Conservation (phyloP, 768 basidiomycete genomes). For the Mycena amicta region DNA sequence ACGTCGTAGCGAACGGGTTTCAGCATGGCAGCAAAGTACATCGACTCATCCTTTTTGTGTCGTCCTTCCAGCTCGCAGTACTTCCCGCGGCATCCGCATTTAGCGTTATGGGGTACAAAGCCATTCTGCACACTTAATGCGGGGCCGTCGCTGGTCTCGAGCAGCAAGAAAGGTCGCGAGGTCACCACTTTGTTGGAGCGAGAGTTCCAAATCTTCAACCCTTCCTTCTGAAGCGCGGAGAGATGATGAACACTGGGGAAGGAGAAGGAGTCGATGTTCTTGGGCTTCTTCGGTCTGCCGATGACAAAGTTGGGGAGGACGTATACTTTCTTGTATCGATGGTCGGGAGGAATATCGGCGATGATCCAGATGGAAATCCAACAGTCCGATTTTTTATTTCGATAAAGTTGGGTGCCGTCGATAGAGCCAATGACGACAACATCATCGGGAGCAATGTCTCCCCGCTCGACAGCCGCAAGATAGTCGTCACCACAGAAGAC, state of each 20-base stretch:
- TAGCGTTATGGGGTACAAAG: not conserved
- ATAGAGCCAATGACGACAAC: conserved; percentile 25
- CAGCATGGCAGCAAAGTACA: not conserved
- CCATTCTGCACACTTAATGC: not conserved
- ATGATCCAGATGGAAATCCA: conserved; percentile 43
- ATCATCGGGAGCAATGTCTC: conserved; percentile 12
- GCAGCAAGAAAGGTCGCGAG: not conserved
- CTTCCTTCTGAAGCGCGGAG: conserved; percentile 29
- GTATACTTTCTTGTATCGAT: conserved; percentile 34
- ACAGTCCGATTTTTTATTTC: conserved; percentile 33
- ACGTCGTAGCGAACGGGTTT: not conserved
- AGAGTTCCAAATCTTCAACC: conserved; percentile 27
- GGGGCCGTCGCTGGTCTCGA: not conserved
- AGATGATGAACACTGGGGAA: conserved; percentile 38
- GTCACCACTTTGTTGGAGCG: not conserved
- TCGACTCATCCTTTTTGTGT: not conserved
- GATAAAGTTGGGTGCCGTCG: conserved; percentile 34
- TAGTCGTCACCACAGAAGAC: conserved; percentile 7
- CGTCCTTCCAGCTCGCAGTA: not conserved
- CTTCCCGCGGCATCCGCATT: not conserved
- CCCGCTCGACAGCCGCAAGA: conserved; percentile 7
- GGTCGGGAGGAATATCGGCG: conserved; percentile 31
- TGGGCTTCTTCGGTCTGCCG: conserved; percentile 40
- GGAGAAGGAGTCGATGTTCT: conserved; percentile 36
- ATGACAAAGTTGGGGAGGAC: conserved; percentile 38